Percentiles rank a stretch among this genome's conserved stretches.
These are phyloP conservation scores for Rhipidocladum racemiflorum DNA, from an alignment of 176 grass and related monocot species.

Conservation along the genomic window DNA sequence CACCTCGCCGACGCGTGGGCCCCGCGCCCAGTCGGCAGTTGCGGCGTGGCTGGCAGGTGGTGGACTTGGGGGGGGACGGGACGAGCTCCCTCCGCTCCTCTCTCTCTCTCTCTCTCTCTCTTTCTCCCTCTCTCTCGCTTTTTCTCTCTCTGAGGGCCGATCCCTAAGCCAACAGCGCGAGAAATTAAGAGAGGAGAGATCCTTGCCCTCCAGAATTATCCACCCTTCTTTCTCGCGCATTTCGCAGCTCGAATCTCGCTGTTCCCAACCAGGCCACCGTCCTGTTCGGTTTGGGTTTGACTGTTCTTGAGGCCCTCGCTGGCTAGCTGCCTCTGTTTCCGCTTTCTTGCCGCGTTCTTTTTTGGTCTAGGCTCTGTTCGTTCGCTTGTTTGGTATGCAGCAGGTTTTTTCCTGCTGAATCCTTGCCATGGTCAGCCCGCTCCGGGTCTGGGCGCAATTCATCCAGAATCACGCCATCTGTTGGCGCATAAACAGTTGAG, in stretches of 20 bases:
- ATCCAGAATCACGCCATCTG: not conserved
- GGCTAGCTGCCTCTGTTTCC: not conserved
- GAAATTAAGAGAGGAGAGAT: not conserved
- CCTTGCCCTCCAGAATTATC: not conserved
- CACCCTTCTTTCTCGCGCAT: not conserved
- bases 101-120: constrained; percentile 24
- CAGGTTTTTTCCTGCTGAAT: not conserved
- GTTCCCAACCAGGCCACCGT: not conserved
- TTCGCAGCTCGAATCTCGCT: not conserved
- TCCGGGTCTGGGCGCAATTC: not conserved
- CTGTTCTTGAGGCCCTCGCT: constrained; percentile 21
- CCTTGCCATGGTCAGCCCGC: not conserved
- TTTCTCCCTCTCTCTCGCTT: not conserved
- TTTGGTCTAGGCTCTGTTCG: not conserved
- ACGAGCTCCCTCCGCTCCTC: not conserved
- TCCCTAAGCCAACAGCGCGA: not conserved
- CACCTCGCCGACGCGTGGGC: not conserved
- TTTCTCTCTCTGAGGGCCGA: not conserved
- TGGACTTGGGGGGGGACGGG: not conserved
- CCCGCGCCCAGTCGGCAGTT: not conserved
- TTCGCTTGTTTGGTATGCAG: not conserved
- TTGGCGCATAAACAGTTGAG: not conserved
- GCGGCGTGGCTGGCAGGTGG: constrained; percentile 17
- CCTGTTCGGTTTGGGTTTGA: not conserved
- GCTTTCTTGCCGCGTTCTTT: not conserved